A percentile compares a stretch with the other conserved stretches of the same genome.
These are phyloP conservation scores for Chaetomium sp. DNA, from an alignment of 2,329 filamentous ascomycete species.

Conservation along the genomic window DNA sequence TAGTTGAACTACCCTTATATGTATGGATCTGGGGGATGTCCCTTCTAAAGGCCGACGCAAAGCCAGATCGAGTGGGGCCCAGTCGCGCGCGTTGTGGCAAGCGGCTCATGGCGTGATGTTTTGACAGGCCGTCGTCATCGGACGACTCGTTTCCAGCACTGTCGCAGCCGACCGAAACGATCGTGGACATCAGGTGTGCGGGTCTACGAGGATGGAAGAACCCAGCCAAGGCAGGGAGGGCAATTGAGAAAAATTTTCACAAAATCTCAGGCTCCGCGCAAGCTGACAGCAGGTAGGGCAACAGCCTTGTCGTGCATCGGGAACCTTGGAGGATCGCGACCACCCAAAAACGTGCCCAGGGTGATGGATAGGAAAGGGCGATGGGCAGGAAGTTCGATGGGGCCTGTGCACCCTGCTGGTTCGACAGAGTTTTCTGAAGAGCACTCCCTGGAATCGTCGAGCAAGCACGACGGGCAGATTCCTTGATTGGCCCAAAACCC, in stretches of 20 bases:
- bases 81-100: background rate
- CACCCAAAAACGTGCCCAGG: conserved; percentile 11
- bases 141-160: background rate
- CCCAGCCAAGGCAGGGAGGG: background rate
- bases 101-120: conserved; percentile 17
- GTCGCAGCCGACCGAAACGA: background rate
- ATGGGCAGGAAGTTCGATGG: background rate
- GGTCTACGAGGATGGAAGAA: background rate
- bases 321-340: background rate
- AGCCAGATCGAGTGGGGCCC: background rate
- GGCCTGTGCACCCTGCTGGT: conserved; percentile 6
- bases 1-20: no score
- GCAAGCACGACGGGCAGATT: background rate
- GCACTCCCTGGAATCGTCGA: conserved; percentile 6
- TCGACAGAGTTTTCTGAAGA: background rate
- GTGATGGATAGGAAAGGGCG: conserved; percentile 8
- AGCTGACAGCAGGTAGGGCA: conserved; percentile 1
- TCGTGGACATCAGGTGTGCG: background rate
- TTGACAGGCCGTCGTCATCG: conserved; percentile 10
- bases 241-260: conserved; percentile 7
- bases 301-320: conserved; percentile 1
- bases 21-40: no score
- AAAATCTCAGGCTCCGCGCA: background rate
- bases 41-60: no score
- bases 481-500: conserved; percentile 13